Base-by-base conservation (phyloP, 257 asterid species). In the Salvia rosmarinus region DNA sequence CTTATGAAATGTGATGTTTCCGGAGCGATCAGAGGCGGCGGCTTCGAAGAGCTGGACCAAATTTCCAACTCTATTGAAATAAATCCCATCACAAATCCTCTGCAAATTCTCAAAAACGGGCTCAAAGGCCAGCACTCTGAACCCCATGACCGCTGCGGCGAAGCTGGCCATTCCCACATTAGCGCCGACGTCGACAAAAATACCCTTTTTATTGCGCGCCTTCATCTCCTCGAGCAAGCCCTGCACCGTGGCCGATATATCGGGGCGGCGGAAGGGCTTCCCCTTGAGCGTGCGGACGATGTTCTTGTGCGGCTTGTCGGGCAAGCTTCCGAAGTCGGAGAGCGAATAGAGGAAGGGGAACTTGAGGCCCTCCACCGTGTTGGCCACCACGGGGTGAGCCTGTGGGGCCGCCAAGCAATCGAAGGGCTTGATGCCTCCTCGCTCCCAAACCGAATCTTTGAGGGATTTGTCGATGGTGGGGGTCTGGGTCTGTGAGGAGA, bases 91-190 rank as follows among this genome's bases (percentile, higher is more conserved):
- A 51, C 98, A 95, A 64, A 95, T 85, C 89, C 85, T 88, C 87
- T 95, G 99, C 85, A 95, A 78, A 77, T 95, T 92, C 88, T 95
- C 99, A 35, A 89, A 83, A 73, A 95, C 96, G n/a, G 99, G 99
- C 82, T 95, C 99, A 68, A 91, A 95, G 0, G 99, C 96, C 72
- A 95, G 20, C 64, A 95, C 99, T 78, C 64, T 88, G 70, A 95
- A 91, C 56, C 99, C 99, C 99, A 89, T 95, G 0, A 87, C 94
- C 42, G 98, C 98, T 8, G 98, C 99, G 0, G 98, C 99, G 73
- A 91, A 91, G 63, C 79, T 88, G 2, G 99, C 98, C 98, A 91
- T 89, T 28, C 99, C 98, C 35, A 95, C 98, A 86, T 95, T 91
- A 16, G 98, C 98, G 25, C 99, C 99, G 43, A 93, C 96, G 75